Evolutionary conservation across 805 yeast genomes (phyloP).

Genomic region (Candida schatavii): DNA sequence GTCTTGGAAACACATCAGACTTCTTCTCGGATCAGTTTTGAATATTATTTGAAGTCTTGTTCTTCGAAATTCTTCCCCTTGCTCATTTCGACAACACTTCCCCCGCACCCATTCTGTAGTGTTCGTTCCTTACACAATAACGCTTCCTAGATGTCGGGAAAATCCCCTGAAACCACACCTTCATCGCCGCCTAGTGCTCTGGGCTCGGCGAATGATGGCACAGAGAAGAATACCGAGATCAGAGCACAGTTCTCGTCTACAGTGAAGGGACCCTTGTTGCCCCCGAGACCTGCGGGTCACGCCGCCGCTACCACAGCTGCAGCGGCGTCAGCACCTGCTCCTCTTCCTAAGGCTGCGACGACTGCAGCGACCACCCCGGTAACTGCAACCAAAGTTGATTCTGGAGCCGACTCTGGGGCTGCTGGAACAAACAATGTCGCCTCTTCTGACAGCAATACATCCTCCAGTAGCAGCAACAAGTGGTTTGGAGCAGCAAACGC

Average conservation of each 20-base stretch:
- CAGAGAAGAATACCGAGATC: constrained; percentile 1
- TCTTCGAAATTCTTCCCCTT: too few species aligned
- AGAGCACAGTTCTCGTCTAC: constrained; percentile 2
- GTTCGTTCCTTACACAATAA: too few species aligned
- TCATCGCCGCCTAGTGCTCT: neutral
- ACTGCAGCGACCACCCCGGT: neutral
- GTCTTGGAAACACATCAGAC: too few species aligned
- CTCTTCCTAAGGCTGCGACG: neutral
- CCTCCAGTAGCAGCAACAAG: neutral
- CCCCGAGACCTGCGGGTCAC: neutral
- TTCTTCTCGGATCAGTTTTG: too few species aligned
- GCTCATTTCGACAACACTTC: too few species aligned
- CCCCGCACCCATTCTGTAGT: too few species aligned
- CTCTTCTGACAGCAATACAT: neutral
- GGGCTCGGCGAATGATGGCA: neutral
- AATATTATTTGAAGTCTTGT: too few species aligned
- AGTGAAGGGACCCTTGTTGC: neutral
- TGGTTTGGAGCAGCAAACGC: neutral
- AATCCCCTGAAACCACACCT: neutral
- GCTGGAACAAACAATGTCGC: too few species aligned
- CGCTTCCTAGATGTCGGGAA: constrained; percentile 1
- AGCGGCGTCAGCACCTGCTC: neutral
- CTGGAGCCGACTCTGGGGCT: neutral
- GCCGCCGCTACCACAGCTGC: neutral
- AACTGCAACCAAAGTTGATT: neutral